Conservation (phyloP, 768 basidiomycete genomes). For the Inosperma sp. region DNA sequence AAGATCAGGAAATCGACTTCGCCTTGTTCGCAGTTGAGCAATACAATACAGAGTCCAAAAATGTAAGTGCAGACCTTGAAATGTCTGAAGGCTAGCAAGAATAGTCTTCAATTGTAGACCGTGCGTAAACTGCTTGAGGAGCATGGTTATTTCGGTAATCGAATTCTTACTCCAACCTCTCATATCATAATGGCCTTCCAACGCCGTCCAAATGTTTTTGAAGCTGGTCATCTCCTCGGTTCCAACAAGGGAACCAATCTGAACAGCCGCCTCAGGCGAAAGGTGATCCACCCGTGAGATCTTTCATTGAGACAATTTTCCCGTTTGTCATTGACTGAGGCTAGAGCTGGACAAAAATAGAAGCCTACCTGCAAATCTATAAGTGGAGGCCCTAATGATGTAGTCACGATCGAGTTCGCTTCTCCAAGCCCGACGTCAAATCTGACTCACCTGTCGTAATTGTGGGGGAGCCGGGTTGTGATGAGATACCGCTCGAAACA, state of each 20-base stretch:
- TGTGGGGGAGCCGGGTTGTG: constrained; percentile 19
- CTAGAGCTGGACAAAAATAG: no score
- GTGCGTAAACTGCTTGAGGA: constrained; percentile 44
- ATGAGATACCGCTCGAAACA: constrained; percentile 24
- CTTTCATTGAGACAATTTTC: constrained; percentile 25
- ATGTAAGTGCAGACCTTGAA: constrained; percentile 44
- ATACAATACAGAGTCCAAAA: not conserved
- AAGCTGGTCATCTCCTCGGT: constrained; percentile 32
- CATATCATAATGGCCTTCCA: constrained; percentile 36
- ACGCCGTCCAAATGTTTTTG: constrained; percentile 51
- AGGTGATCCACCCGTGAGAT: constrained; percentile 55
- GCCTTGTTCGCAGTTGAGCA: constrained; percentile 35
- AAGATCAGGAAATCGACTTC: constrained; percentile 59
- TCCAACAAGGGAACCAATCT: constrained; percentile 38
- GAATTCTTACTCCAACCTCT: constrained; percentile 69
- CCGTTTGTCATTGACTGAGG: not conserved
- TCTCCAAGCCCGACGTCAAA: constrained; percentile 27
- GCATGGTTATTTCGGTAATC: constrained; percentile 49
- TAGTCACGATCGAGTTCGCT: not conserved
- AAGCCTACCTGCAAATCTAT: constrained; percentile 14
- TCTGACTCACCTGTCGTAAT: constrained; percentile 45
- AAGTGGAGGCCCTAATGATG: not conserved
- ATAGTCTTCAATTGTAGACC: constrained; percentile 44
- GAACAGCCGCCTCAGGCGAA: constrained; percentile 67
- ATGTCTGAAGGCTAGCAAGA: constrained; percentile 51